Percentiles rank a stretch among this genome's conserved stretches.
phyloP scores from a whole-genome alignment of 257 asterid genomes.

The Ligustrum vulgare region DNA sequence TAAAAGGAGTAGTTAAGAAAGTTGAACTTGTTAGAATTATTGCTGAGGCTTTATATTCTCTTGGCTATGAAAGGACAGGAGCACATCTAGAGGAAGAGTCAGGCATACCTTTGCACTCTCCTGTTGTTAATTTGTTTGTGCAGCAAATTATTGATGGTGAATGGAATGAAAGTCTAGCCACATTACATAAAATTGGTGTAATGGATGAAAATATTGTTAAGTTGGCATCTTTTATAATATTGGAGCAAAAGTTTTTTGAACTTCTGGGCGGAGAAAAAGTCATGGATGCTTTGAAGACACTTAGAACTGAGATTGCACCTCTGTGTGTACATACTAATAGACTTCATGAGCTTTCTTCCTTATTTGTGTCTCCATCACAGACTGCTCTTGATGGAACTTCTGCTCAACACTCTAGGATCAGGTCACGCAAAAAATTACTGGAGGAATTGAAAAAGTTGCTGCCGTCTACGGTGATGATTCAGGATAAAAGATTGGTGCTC shows the following conservation, averaged over 20 bases:
- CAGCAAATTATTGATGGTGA: constrained; percentile 70
- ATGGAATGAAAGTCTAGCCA: constrained; percentile 76
- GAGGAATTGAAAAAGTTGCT: constrained; percentile 67
- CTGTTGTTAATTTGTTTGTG: constrained; percentile 56
- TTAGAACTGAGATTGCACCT: constrained; percentile 71
- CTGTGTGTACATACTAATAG: constrained; percentile 46
- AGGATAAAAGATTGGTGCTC: constrained; percentile 66
- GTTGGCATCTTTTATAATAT: constrained; percentile 64
- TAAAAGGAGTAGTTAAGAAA: constrained; percentile 65
- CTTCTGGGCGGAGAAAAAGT: constrained; percentile 52
- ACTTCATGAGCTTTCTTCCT: constrained; percentile 66
- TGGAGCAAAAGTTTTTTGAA: constrained; percentile 82
- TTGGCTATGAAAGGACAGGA: constrained; percentile 71
- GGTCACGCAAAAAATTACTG: constrained; percentile 56
- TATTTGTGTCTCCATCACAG: constrained; percentile 46
- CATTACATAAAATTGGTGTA: constrained; percentile 49
- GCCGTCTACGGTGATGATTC: constrained; percentile 74
- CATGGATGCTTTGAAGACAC: constrained; percentile 75
- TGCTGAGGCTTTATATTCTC: constrained; percentile 78
- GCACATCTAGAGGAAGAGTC: constrained; percentile 77
- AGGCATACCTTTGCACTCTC: constrained; percentile 62
- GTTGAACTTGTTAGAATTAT: constrained; percentile 69
- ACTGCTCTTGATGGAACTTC: constrained; percentile 36
- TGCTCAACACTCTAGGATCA: constrained; percentile 36
- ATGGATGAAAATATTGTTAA: constrained; percentile 49